These are phyloP conservation scores for Marvania coccoides DNA, from an alignment of 139 green algal genomes.

Conservation along the genomic window DNA sequence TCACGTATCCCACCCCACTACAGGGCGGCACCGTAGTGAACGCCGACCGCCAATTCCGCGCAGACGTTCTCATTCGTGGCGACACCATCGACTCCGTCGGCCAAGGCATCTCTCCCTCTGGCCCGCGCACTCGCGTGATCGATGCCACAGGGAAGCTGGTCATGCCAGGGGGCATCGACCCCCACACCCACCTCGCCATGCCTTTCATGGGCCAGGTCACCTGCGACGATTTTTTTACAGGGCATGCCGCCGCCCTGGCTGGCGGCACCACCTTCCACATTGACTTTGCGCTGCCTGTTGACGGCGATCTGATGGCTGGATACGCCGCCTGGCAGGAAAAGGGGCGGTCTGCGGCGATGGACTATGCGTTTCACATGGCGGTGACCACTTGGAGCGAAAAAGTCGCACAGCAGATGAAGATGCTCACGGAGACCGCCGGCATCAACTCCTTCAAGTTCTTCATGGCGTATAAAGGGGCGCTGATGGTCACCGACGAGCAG, in stretches of 20 bases:
- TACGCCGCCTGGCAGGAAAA: constrained; percentile 52
- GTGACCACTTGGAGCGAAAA: constrained; percentile 73
- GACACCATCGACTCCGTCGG: constrained; percentile 57
- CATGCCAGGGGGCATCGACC: constrained; percentile 95
- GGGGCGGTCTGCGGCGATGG: constrained; percentile 62
- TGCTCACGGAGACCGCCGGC: constrained; percentile 49
- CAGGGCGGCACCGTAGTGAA: constrained; percentile 90
- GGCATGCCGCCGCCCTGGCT: constrained; percentile 76
- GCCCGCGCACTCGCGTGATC: constrained; percentile 39
- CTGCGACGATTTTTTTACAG: constrained; percentile 78
- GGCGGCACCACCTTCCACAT: constrained; percentile 96
- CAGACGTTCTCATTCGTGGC: constrained; percentile 81
- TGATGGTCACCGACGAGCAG: constrained; percentile 66
- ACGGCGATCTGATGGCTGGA: constrained; percentile 63
- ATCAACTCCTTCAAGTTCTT: constrained; percentile 99
- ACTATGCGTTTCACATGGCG: constrained; percentile 96
- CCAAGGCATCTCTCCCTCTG: constrained; percentile 16
- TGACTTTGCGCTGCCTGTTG: constrained; percentile 87
- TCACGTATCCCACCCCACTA: not conserved
- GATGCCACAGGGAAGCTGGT: constrained; percentile 74
- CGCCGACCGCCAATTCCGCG: constrained; percentile 45
- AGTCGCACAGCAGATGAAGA: constrained; percentile 69
- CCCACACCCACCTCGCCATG: constrained; percentile 95
- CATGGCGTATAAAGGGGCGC: constrained; percentile 88
- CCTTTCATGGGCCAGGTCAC: constrained; percentile 84